Percentiles rank a stretch among this genome's conserved stretches.
These are phyloP conservation scores for Betula pendula DNA, from an alignment of 306 rosid species.

Conservation along the genomic window DNA sequence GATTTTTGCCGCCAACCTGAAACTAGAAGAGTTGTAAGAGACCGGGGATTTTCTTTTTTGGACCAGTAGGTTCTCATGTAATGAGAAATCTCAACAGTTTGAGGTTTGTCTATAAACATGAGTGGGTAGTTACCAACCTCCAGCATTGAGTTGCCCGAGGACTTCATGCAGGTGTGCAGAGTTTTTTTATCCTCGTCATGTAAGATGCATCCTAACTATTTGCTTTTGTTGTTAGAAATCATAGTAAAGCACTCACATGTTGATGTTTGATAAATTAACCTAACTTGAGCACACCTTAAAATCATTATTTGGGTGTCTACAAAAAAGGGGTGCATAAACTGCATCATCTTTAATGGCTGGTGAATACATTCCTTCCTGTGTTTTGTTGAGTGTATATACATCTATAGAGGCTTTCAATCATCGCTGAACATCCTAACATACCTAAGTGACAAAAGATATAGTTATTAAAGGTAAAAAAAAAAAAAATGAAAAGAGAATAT, in stretches of 20 bases:
- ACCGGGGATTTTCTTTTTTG: conserved; percentile 77
- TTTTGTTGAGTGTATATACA: neutral
- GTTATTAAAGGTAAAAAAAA: too few species aligned
- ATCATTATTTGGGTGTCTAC: neutral
- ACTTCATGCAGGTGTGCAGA: conserved; percentile 19
- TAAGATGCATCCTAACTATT: neutral
- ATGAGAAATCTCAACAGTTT: conserved; percentile 11
- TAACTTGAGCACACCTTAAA: conserved; percentile 2
- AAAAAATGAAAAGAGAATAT: too few species aligned
- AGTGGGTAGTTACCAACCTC: conserved; percentile 13
- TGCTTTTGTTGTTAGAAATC: neutral
- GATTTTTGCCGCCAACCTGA: conserved; percentile 56
- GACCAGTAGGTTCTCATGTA: conserved; percentile 43
- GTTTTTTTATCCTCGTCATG: conserved; percentile 2
- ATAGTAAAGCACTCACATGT: neutral
- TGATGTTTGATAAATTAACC: neutral
- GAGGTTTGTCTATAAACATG: conserved; percentile 1
- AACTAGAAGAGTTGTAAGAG: conserved; percentile 64
- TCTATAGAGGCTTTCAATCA: neutral
- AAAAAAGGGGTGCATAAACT: neutral
- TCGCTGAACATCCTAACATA: neutral
- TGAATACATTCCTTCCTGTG: neutral
- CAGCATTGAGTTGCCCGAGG: conserved; percentile 1
- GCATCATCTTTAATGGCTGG: neutral
- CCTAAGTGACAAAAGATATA: neutral